phyloP scores from a whole-genome alignment of 2,329 filamentous ascomycete species.

The Orbilia blumenaviensis region DNA sequence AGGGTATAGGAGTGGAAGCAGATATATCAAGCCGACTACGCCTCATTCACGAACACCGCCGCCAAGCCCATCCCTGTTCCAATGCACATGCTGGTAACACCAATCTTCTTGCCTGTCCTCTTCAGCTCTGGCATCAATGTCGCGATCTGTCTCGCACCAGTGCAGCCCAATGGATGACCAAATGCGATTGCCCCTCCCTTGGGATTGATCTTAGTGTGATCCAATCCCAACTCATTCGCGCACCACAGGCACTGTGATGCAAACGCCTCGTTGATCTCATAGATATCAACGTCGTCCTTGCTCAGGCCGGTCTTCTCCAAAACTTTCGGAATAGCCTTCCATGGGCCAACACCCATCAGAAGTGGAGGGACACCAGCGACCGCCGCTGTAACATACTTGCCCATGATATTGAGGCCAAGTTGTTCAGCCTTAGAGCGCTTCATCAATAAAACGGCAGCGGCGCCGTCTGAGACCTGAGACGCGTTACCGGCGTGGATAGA shows the following conservation, averaged over 20 bases:
- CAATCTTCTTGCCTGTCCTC: constrained; percentile 83
- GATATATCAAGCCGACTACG: constrained; percentile 63
- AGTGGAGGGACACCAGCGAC: constrained; percentile 89
- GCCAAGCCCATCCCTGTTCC: constrained; percentile 99
- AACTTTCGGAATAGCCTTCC: constrained; percentile 92
- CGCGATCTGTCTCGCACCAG: constrained; percentile 90
- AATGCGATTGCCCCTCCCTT: constrained; percentile 97
- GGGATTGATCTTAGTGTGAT: constrained; percentile 89
- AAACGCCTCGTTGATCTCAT: constrained; percentile 99
- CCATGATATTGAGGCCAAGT: constrained; percentile 86
- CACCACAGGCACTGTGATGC: constrained; percentile 95
- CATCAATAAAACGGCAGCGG: constrained; percentile 94
- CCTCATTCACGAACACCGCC: constrained; percentile 90
- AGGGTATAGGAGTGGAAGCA: neutral
- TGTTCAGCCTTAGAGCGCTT: constrained; percentile 87
- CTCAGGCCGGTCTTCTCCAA: constrained; percentile 85
- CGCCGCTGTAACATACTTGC: constrained; percentile 87
- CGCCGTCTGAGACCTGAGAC: constrained; percentile 93
- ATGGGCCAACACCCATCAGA: constrained; percentile 95
- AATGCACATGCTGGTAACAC: constrained; percentile 94
- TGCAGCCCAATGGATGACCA: constrained; percentile 93
- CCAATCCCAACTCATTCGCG: constrained; percentile 83
- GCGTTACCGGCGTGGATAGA: constrained; percentile 97
- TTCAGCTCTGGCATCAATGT: constrained; percentile 90
- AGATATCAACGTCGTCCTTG: constrained; percentile 94